Percentiles rank a stretch among this genome's conserved stretches.
phyloP scores from a whole-genome alignment of 257 asterid genomes.

The Solanum habrochaites region DNA sequence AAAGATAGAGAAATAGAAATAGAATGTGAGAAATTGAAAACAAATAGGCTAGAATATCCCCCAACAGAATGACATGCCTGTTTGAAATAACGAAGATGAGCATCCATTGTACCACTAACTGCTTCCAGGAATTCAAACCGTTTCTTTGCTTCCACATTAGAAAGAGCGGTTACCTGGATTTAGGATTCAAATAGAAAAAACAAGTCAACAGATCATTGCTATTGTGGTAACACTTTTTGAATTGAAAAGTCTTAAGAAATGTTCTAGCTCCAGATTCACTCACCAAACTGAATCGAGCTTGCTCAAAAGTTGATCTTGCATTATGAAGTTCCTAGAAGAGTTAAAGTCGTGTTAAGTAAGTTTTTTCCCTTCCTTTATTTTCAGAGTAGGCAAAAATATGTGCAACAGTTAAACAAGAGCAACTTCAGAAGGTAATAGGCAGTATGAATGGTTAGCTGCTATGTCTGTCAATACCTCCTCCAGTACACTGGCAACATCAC shows the following conservation, averaged over 20 bases:
- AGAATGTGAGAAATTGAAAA: conserved; percentile 3
- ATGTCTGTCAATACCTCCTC: conserved; percentile 63
- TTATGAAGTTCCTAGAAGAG: conserved; percentile 78
- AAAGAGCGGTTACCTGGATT: conserved; percentile 76
- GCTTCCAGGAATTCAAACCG: conserved; percentile 98
- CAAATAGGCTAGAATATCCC: background rate
- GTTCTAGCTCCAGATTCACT: conserved; percentile 3
- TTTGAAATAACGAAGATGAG: conserved; percentile 97
- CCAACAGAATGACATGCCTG: conserved; percentile 39
- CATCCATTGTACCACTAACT: conserved; percentile 96
- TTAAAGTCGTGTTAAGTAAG: background rate
- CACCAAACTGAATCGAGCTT: conserved; percentile 92
- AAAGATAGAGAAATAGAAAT: conserved; percentile 15
- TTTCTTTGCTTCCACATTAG: conserved; percentile 89
- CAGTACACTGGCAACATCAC: conserved; percentile 62
- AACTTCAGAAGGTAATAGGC: background rate
- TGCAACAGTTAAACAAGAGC: background rate
- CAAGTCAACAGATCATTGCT: background rate
- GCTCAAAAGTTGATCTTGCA: conserved; percentile 91
- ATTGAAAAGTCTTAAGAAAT: background rate
- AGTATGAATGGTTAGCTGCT: background rate
- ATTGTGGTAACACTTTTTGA: background rate
- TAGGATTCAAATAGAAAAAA: conserved; percentile 3
- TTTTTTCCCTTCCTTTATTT: background rate
- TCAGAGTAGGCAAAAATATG: background rate